A percentile compares a stretch with the other conserved stretches of the same genome.
phyloP scores from a whole-genome alignment of 164 flowering plant genomes.

The Malania oleifera region DNA sequence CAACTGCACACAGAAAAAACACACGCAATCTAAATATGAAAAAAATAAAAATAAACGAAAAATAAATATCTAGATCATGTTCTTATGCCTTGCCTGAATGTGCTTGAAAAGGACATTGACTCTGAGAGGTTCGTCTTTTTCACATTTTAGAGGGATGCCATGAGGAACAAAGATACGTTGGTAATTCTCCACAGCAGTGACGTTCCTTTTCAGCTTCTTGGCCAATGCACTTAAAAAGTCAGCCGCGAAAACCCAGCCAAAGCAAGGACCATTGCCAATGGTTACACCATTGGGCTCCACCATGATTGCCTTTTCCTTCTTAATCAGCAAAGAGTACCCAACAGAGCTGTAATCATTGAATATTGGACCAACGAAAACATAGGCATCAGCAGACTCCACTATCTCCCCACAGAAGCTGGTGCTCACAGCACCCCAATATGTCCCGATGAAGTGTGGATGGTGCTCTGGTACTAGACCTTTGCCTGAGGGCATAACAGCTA shows the following conservation, averaged over 20 bases:
- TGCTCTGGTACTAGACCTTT: slow-evolving; percentile 71
- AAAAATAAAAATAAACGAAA: neutral
- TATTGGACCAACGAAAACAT: slow-evolving; percentile 63
- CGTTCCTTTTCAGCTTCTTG: slow-evolving; percentile 48
- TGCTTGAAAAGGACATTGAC: slow-evolving; percentile 73
- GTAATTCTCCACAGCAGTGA: slow-evolving; percentile 58
- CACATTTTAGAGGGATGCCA: slow-evolving; percentile 38
- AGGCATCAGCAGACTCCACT: slow-evolving; percentile 82
- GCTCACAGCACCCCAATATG: slow-evolving; percentile 84
- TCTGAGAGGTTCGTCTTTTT: slow-evolving; percentile 45
- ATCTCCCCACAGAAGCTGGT: slow-evolving; percentile 60
- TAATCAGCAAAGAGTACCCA: slow-evolving; percentile 64
- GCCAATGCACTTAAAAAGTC: slow-evolving; percentile 60
- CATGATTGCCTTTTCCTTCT: slow-evolving; percentile 55
- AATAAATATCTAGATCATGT: neutral
- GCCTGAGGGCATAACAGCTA: slow-evolving; percentile 68
- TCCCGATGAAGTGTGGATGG: slow-evolving; percentile 66
- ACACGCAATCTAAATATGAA: neutral
- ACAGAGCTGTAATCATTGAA: slow-evolving; percentile 78
- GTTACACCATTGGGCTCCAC: slow-evolving; percentile 73
- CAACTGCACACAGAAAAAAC: neutral
- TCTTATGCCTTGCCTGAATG: slow-evolving; percentile 46
- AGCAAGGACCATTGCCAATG: slow-evolving; percentile 57
- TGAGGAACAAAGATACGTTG: slow-evolving; percentile 57
- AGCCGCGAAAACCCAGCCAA: slow-evolving; percentile 70